Evolutionary conservation across 192 early-diverging fungal genomes (phyloP).

Genomic region (Podila epigama): DNA sequence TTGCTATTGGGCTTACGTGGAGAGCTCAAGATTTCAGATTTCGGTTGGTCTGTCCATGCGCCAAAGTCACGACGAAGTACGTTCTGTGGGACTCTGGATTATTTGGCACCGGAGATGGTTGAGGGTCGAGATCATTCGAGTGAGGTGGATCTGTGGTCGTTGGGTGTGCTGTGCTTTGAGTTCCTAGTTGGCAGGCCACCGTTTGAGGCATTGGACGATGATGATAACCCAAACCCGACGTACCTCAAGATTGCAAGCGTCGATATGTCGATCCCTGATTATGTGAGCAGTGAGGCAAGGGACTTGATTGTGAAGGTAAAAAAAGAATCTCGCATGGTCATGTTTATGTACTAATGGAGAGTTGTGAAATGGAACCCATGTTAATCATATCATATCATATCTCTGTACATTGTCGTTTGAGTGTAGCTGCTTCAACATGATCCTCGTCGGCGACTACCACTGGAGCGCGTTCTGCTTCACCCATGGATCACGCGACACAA

Average conservation of each 20-base stretch:
- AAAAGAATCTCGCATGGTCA: neutral
- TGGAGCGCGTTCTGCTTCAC: constrained; percentile 80
- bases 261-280: constrained; percentile 81
- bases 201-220: constrained; percentile 74
- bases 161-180: constrained; percentile 94
- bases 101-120: constrained; percentile 96
- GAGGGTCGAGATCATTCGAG: constrained; percentile 82
- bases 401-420: neutral
- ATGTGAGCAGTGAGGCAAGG: constrained; percentile 78
- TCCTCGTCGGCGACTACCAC: constrained; percentile 71
- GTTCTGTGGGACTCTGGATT: constrained; percentile 95
- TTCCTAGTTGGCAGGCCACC: constrained; percentile 93
- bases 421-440: constrained; percentile 76
- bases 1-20: constrained; percentile 85
- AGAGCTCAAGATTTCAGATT: constrained; percentile 95
- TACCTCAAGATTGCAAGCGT: constrained; percentile 86
- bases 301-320: constrained; percentile 85
- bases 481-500: constrained; percentile 65
- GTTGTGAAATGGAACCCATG: neutral
- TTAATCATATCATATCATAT: neutral
- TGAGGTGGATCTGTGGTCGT: constrained; percentile 90
- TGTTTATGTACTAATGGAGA: too few relatives aligned
- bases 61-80: constrained; percentile 82
- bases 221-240: constrained; percentile 68
- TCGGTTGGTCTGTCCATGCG: constrained; percentile 96